Base-by-base conservation (phyloP, 2,329 filamentous ascomycete genomes). In the Blastomyces parvus region DNA sequence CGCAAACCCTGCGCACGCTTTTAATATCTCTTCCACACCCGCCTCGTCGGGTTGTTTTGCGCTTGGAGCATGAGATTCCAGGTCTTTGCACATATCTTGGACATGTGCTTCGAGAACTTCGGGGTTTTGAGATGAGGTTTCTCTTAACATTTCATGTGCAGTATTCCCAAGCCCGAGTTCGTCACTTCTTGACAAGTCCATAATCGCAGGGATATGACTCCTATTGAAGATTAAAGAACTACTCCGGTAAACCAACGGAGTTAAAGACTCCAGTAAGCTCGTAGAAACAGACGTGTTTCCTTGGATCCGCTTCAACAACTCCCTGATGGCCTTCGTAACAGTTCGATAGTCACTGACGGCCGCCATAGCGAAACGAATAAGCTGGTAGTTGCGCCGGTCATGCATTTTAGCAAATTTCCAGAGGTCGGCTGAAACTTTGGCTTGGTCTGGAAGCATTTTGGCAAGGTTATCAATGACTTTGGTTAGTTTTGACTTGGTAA, bases 41-140 rank as follows among this genome's bases (percentile, higher is more conserved):
- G 85, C 75, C 61, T 93, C 88, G 66, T 92, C 92, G 1, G 82
- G 72, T 61, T 84, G 84, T 22, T 81, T 85, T 25, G 84, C 81
- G 3, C 85, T 86, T 0, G 94, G 94, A 1, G 90, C 88, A 70
- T 92, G 87, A 33, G 90, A 85, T 67, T 91, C 85, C 22, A 99
- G 83, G 64, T 91, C 88, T 71, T 90, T 91, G 77, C 92, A 96
- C 57, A 99, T 84, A 66, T 96, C 91, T 65, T 91, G 89, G 6
- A 97, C 89, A 68, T 97, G 93, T 1, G 90, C 89, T 72, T 94
- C 93, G 78, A 99, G 91, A 9, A 97, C 86, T 64, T 93, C 89
- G 0, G 94, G 92, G 67, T 94, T 94, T 56, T 86, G 85, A 61
- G 90, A 87, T 0, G 94, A 97, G 38, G 97, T 96, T 72, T 97